Evolutionary conservation across 108 stramenopile genomes (phyloP), one percentile per base, ranked within the genome.

Genomic region (Epithemia pelagica): DNA sequence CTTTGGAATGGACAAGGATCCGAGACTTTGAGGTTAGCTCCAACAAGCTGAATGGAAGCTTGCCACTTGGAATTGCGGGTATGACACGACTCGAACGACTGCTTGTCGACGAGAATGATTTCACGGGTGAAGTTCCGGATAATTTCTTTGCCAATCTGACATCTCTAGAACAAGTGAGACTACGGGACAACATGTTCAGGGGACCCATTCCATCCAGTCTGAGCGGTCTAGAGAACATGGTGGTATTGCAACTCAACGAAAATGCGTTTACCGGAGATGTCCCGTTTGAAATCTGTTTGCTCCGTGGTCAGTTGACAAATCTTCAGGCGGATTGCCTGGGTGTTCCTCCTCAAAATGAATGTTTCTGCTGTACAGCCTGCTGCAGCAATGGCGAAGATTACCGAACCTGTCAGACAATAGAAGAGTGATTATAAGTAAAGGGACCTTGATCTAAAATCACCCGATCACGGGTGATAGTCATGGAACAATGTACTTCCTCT

Each of bases 71-170:
- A 46, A 46, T 46, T 46, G 5, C 37, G 15, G 10, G 15, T 10
- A 46, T 46, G 37, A 5, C 37, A 31, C 62, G 32, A 23, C 59
- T 81, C 8, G 73, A 67, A 37, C 22, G 59, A 0, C 25, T 82
- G 25, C 65, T 76, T 28, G 22, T 82, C 31, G 81, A 77, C 59
- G 29, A 70, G 30, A 82, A 82, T 58, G 46, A 59, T n/a, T 58
- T 82, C 21, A 68, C 72, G 52, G 82, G 78, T 18, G 64, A 65
- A 24, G 53, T 82, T 54, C 75, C 78, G 18, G 61, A 52, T 54
- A 59, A 30, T 46, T 46, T 46, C 24, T 51, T 78, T 29, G 64
- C 61, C n/a, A 46, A 72, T 30, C 46, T 81, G 30, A 20, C 24
- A 30, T 54, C 8, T 19, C 72, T 82, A 15, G 32, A 33, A 37